Percentiles rank a stretch among this genome's conserved stretches.
phyloP scores from a whole-genome alignment of 768 basidiomycete genomes.

The Nidula microcarpa region DNA sequence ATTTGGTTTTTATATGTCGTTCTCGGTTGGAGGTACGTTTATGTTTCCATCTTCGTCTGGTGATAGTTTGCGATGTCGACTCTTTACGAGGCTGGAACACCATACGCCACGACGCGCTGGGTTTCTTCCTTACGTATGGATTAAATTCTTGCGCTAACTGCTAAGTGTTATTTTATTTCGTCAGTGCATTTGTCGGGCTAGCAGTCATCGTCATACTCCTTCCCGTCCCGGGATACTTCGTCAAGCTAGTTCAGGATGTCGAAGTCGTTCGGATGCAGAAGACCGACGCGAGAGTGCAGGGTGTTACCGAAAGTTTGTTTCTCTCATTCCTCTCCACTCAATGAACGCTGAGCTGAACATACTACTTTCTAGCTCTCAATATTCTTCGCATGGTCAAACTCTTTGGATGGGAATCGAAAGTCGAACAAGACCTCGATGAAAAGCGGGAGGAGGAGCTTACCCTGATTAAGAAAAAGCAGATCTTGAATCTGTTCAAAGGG shows the following conservation, averaged over 20 bases:
- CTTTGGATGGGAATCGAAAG: slow-evolving; percentile 63
- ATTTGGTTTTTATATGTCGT: neutral
- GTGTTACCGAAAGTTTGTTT: slow-evolving; percentile 51
- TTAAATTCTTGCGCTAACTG: too few relatives aligned
- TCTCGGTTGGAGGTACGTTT: neutral
- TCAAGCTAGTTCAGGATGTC: neutral
- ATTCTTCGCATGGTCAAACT: slow-evolving; percentile 68
- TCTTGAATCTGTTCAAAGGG: slow-evolving; percentile 39
- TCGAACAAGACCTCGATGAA: slow-evolving; percentile 46
- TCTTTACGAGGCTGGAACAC: too few relatives aligned
- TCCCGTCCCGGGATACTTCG: neutral
- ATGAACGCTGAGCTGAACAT: slow-evolving; percentile 3
- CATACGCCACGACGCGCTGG: too few relatives aligned
- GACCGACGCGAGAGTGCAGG: slow-evolving; percentile 56
- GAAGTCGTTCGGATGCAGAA: slow-evolving; percentile 8
- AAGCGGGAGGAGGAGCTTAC: slow-evolving; percentile 61
- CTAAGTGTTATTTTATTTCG: neutral
- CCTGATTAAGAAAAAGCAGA: slow-evolving; percentile 38
- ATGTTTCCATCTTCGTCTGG: neutral
- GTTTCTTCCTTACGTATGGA: too few relatives aligned
- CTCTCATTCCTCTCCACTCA: neutral
- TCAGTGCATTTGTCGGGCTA: neutral
- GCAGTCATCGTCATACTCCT: neutral
- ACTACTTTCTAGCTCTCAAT: slow-evolving; percentile 37
- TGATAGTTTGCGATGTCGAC: neutral